Evolutionary conservation across 495 filamentous ascomycete species (phyloP).

Genomic region (Zalerion maritima): DNA sequence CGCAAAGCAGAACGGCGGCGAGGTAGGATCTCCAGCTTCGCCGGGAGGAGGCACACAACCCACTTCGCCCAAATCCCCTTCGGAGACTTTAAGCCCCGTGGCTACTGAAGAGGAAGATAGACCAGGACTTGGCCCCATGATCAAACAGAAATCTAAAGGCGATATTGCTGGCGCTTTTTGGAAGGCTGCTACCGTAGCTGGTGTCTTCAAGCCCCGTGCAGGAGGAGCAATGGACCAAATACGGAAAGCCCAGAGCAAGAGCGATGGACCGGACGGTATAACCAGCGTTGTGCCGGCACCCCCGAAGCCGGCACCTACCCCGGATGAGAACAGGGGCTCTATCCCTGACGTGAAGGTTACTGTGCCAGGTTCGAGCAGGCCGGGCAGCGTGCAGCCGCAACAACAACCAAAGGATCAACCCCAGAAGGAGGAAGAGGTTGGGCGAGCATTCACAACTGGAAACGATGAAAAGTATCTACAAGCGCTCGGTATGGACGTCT

Average conservation of each 20-base stretch:
- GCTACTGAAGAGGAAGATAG: constrained; percentile 39
- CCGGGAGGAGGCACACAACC: too few relatives aligned
- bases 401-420: constrained; percentile 21
- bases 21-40: too few relatives aligned
- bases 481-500: constrained; percentile 56
- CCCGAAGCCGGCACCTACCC: constrained; percentile 21
- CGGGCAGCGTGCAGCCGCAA: constrained; percentile 22
- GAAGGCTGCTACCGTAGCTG: constrained; percentile 68
- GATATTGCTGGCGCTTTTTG: constrained; percentile 68
- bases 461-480: constrained; percentile 69
- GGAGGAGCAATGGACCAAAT: constrained; percentile 70
- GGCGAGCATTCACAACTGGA: constrained; percentile 49
- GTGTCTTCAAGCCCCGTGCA: constrained; percentile 67
- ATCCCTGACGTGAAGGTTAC: constrained; percentile 40
- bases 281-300: constrained; percentile 75
- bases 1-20: too few relatives aligned
- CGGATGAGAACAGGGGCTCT: constrained; percentile 14
- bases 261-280: constrained; percentile 68
- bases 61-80: too few relatives aligned
- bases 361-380: constrained; percentile 20
- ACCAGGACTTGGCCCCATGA: constrained; percentile 81
- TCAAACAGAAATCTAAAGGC: constrained; percentile 56
- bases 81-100: too few relatives aligned
- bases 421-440: constrained; percentile 19
- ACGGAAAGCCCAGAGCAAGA: constrained; percentile 38